These are phyloP conservation scores for Ophiostoma tasmaniense DNA, from an alignment of 2,329 filamentous ascomycete genomes.

Conservation along the genomic window DNA sequence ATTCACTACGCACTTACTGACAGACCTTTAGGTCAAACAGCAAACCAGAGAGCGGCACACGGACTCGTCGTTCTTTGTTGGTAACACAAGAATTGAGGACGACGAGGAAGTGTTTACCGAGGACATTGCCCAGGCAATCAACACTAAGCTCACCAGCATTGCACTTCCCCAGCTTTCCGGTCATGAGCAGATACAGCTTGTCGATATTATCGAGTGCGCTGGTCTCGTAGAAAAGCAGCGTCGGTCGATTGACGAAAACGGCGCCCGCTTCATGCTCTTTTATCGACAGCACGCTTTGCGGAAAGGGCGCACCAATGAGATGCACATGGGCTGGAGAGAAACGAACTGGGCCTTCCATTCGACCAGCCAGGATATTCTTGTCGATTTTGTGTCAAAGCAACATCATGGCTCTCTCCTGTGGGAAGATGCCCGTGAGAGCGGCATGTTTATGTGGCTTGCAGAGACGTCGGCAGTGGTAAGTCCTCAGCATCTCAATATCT, in stretches of 20 bases:
- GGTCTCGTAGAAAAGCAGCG: slow-evolving; percentile 79
- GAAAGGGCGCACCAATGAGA: slow-evolving; percentile 54
- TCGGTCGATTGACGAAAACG: slow-evolving; percentile 84
- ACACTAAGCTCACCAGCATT: slow-evolving; percentile 65
- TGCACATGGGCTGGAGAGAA: slow-evolving; percentile 65
- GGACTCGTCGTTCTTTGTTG: slow-evolving; percentile 30
- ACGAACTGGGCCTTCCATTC: slow-evolving; percentile 83
- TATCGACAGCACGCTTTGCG: slow-evolving; percentile 73
- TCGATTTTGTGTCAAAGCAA: slow-evolving; percentile 72
- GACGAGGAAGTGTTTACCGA: slow-evolving; percentile 62
- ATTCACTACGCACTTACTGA: neutral
- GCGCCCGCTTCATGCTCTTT: slow-evolving; percentile 77
- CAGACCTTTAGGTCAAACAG: neutral
- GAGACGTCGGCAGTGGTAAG: slow-evolving; percentile 68
- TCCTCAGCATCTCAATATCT: neutral
- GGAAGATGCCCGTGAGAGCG: slow-evolving; percentile 76
- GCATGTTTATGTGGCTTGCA: slow-evolving; percentile 90
- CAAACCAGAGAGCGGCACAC: slow-evolving; percentile 6
- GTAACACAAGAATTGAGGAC: slow-evolving; percentile 33
- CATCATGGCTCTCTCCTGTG: slow-evolving; percentile 74
- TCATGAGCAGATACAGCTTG: slow-evolving; percentile 77
- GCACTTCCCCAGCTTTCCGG: slow-evolving; percentile 73
- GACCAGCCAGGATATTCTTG: slow-evolving; percentile 77
- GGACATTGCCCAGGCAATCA: slow-evolving; percentile 59
- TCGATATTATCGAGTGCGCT: slow-evolving; percentile 76